These are phyloP conservation scores for Macrocystidia cucumis DNA, from an alignment of 1,284 basidiomycete species.

Conservation along the genomic window DNA sequence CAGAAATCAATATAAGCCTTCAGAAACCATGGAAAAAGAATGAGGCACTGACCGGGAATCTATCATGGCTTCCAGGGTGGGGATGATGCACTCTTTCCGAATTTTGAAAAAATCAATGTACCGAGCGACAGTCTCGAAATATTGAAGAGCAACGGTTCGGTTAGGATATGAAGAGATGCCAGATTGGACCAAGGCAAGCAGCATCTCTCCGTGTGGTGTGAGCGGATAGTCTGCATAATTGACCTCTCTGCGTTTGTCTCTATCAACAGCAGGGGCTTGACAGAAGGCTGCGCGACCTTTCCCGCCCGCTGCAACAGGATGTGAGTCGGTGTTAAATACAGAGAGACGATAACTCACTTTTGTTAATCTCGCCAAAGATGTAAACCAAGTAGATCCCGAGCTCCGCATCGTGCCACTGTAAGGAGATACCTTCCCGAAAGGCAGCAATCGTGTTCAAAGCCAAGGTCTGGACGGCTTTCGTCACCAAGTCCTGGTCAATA, in stretches of 20 bases:
- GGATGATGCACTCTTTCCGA: slow-evolving; percentile 79
- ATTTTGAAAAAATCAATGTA: slow-evolving; percentile 97
- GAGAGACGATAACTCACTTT: slow-evolving; percentile 36
- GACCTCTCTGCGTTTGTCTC: slow-evolving; percentile 58
- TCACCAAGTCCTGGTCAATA: slow-evolving; percentile 79
- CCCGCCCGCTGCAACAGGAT: slow-evolving; percentile 39
- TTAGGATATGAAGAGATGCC: slow-evolving; percentile 83
- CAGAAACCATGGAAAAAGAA: slow-evolving; percentile 4
- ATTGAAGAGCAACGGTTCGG: slow-evolving; percentile 85
- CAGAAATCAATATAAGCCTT: background rate
- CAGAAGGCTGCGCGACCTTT: slow-evolving; percentile 77
- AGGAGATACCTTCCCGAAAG: slow-evolving; percentile 46
- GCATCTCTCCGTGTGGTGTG: slow-evolving; percentile 87
- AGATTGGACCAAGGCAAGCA: slow-evolving; percentile 80
- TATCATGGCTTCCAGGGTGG: slow-evolving; percentile 86
- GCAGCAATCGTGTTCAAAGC: slow-evolving; percentile 68
- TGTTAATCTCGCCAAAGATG: slow-evolving; percentile 91
- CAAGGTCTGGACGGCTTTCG: slow-evolving; percentile 61
- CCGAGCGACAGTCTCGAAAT: slow-evolving; percentile 88
- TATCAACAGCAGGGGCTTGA: slow-evolving; percentile 54
- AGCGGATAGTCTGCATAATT: slow-evolving; percentile 85
- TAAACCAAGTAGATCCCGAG: slow-evolving; percentile 88
- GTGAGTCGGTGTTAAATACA: slow-evolving; percentile 6
- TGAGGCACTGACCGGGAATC: slow-evolving; percentile 56
- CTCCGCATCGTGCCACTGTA: slow-evolving; percentile 94